Evolutionary conservation across 805 yeast species (phyloP).

Genomic region (Pichia eremophila): DNA sequence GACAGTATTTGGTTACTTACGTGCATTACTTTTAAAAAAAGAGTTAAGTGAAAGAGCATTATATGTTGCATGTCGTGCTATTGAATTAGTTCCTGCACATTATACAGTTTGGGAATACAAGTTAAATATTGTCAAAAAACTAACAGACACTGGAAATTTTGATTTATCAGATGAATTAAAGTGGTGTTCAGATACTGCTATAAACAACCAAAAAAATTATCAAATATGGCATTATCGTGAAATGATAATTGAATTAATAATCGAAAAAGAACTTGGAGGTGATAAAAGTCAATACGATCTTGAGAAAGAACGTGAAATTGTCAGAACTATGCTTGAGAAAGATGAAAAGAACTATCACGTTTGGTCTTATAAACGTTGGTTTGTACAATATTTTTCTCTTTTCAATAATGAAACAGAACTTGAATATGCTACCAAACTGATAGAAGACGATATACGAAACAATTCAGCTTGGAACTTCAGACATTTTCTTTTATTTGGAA

Average conservation of each 20-base stretch:
- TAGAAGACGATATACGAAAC: slow-evolving; percentile 64
- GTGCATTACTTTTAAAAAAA: slow-evolving; percentile 46
- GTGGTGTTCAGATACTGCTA: slow-evolving; percentile 72
- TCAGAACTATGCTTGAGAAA: slow-evolving; percentile 57
- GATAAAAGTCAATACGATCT: slow-evolving; percentile 26
- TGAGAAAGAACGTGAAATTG: slow-evolving; percentile 50
- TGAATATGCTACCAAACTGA: slow-evolving; percentile 35
- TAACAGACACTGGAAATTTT: slow-evolving; percentile 17
- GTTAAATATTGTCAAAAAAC: slow-evolving; percentile 36
- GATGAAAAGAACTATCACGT: slow-evolving; percentile 93
- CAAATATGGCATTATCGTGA: slow-evolving; percentile 97
- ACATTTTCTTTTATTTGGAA: slow-evolving; percentile 41
- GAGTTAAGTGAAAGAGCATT: slow-evolving; percentile 70
- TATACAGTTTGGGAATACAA: slow-evolving; percentile 84
- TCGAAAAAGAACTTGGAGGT: not conserved
- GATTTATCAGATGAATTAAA: slow-evolving; percentile 47
- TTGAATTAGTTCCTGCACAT: slow-evolving; percentile 74
- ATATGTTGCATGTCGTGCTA: slow-evolving; percentile 51
- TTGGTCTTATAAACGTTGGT: slow-evolving; percentile 90
- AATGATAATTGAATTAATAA: slow-evolving; percentile 36
- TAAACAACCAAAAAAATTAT: slow-evolving; percentile 79
- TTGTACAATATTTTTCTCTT: slow-evolving; percentile 46
- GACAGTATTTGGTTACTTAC: slow-evolving; percentile 47
- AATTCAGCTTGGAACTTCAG: slow-evolving; percentile 94
- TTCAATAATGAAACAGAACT: slow-evolving; percentile 40